phyloP scores from a whole-genome alignment of 2,329 filamentous ascomycete species.

The Trichoderma brevicompactum region DNA sequence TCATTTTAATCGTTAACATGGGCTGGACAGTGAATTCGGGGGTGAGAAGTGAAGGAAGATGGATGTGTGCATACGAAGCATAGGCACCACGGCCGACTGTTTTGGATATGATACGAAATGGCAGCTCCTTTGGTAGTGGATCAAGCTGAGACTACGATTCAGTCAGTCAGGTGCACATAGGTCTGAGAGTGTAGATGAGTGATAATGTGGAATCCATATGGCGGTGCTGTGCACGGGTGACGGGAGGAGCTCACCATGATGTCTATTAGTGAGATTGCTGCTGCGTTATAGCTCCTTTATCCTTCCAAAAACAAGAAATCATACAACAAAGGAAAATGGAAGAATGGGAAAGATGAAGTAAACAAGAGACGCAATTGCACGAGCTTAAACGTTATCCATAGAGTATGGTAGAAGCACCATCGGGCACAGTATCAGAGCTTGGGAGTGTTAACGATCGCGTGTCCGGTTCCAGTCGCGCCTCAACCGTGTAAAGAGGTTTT shows the following conservation, averaged over 20 bases:
- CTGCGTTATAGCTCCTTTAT: not conserved
- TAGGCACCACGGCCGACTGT: slow-evolving; percentile 97
- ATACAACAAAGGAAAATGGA: not conserved
- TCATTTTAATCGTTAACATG: slow-evolving; percentile 12
- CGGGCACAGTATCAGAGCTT: not conserved
- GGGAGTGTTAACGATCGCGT: slow-evolving; percentile 4
- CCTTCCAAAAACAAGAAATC: not conserved
- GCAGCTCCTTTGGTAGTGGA: slow-evolving; percentile 80
- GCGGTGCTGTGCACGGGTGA: not conserved
- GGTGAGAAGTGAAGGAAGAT: slow-evolving; percentile 19
- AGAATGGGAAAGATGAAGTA: not conserved
- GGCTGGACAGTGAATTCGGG: not conserved
- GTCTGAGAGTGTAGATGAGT: not conserved
- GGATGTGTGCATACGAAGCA: slow-evolving; percentile 71
- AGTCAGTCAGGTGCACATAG: not conserved
- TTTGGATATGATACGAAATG: slow-evolving; percentile 93
- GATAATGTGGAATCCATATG: not conserved
- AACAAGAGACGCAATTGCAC: not conserved
- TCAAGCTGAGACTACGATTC: slow-evolving; percentile 81
- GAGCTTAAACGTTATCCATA: not conserved
- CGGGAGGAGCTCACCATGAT: slow-evolving; percentile 23
- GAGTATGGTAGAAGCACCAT: slow-evolving; percentile 3
- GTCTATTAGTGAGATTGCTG: slow-evolving; percentile 19
- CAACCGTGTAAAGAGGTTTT: slow-evolving; percentile 44
- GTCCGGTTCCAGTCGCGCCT: slow-evolving; percentile 35